These are phyloP conservation scores for Ascochyta clinopodiicola DNA, from an alignment of 2,329 filamentous ascomycete species.

Conservation along the genomic window DNA sequence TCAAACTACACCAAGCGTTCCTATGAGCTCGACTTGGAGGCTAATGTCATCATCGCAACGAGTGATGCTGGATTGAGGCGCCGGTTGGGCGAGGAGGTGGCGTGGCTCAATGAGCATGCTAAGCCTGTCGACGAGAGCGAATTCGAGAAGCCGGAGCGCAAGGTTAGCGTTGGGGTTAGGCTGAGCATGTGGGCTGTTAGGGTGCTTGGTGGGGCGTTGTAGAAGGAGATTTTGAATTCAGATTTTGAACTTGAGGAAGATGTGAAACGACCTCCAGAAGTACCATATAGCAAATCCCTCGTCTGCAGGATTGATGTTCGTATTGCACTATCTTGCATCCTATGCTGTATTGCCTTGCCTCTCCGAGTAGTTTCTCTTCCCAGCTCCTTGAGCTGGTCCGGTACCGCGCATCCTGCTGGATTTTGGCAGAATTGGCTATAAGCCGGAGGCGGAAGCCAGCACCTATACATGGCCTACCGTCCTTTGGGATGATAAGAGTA, in stretches of 20 bases:
- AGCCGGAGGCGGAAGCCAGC: no score
- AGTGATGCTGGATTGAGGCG: conserved; percentile 73
- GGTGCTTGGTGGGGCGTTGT: conserved; percentile 86
- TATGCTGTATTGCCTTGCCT: no score
- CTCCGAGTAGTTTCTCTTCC: no score
- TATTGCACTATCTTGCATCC: no score
- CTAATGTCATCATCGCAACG: conserved; percentile 85
- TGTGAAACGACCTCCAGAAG: neutral
- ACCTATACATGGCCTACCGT: no score
- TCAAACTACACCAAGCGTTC: conserved; percentile 96
- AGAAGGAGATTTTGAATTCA: neutral
- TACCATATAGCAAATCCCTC: no score
- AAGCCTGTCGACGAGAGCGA: conserved; percentile 74
- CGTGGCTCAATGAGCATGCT: conserved; percentile 79
- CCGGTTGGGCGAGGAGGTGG: conserved; percentile 78
- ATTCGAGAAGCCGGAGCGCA: conserved; percentile 79
- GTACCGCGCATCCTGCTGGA: no score
- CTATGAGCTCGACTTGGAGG: conserved; percentile 90
- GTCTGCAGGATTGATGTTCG: no score
- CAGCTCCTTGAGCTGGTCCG: no score
- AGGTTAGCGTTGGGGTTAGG: conserved; percentile 83
- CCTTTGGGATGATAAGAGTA: no score
- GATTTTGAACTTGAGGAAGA: neutral
- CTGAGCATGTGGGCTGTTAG: conserved; percentile 94
- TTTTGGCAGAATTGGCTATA: no score